Percentiles rank a stretch among this genome's conserved stretches.
Evolutionary conservation across 768 basidiomycete species (phyloP).

Genomic region (Pilatotrama ljubarskyi): DNA sequence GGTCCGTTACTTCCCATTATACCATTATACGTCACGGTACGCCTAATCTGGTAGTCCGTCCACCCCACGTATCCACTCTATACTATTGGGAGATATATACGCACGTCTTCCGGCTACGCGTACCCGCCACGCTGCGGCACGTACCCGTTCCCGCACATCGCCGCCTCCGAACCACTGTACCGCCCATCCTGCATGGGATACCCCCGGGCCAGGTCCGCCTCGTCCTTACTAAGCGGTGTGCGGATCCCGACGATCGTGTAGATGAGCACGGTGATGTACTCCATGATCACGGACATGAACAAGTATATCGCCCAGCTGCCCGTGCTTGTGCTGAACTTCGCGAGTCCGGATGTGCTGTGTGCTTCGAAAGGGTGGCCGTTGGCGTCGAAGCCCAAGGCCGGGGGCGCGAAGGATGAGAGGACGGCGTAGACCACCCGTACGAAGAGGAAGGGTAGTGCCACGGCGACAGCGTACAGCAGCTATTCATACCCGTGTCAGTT

Average conservation of each 20-base stretch:
- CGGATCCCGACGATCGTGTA: constrained; percentile 1
- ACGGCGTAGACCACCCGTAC: constrained; percentile 59
- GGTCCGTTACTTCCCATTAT: too few species aligned
- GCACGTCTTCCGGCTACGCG: background rate
- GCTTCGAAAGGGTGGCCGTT: constrained; percentile 35
- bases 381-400: constrained; percentile 16
- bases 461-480: constrained; percentile 56
- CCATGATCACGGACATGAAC: constrained; percentile 45
- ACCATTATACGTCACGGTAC: too few species aligned
- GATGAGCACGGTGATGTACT: constrained; percentile 3
- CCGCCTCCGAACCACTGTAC: too few species aligned
- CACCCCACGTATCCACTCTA: too few species aligned
- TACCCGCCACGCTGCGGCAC: background rate
- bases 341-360: constrained; percentile 41
- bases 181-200: too few species aligned
- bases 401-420: constrained; percentile 58
- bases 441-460: constrained; percentile 61
- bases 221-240: constrained; percentile 1
- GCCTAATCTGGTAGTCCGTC: too few species aligned
- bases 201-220: background rate
- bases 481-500: too few species aligned
- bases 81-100: background rate
- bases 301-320: constrained; percentile 55
- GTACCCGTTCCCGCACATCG: too few species aligned
- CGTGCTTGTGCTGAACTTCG: constrained; percentile 39